Base-by-base conservation (phyloP, 225 moss, liverwort and hornwort genomes). In the Antitrichia curtipendula region DNA sequence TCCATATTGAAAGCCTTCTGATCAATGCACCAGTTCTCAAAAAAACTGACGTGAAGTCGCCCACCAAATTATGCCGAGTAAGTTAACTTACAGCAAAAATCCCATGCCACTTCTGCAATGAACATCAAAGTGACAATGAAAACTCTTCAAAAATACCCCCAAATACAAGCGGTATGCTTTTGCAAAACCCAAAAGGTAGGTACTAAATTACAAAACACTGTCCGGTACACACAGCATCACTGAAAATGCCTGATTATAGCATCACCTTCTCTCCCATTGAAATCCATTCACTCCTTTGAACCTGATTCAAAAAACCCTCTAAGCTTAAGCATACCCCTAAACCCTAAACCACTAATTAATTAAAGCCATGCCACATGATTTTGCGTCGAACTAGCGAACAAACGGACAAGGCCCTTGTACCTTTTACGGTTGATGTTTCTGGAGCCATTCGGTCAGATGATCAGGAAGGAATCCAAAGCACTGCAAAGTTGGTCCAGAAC, bases 331-430 rank as follows among this genome's bases (percentile, higher is more conserved):
- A 4, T 12, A 50, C 6, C 12, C 12, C 63, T 23, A 45, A n/a
- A 54, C 6, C 10, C 3, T 36, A 15, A 54, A 8, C 24, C 54
- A 76, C n/a, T 12, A 12, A 47, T 72, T 45, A 27, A 41, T 24
- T 40, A 27, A 25, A 50, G 8, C 8, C n/a, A 15, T n/a, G 16
- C n/a, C 76, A 76, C n/a, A 76, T n/a, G 34, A 24, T 36, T 36
- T 76, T 2, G 0, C 0, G 0, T 8, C 13, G 1, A 23, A 12
- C 4, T 5, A 18, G 6, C 5, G 1, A 22, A 41, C 41, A 24
- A 27, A 29, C 2, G 0, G 0, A 7, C 49, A 3, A 3, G 8
- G 13, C 5, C 34, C 75, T 34, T 75, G 21, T 50, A 36, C 66
- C 21, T n/a, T n/a, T n/a, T 66, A 11, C 2, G 21, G 64, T 19